Evolutionary conservation across 305 asterid genomes (phyloP), one percentile per base, ranked within the genome.

Genomic region (Solanum hybrid): DNA sequence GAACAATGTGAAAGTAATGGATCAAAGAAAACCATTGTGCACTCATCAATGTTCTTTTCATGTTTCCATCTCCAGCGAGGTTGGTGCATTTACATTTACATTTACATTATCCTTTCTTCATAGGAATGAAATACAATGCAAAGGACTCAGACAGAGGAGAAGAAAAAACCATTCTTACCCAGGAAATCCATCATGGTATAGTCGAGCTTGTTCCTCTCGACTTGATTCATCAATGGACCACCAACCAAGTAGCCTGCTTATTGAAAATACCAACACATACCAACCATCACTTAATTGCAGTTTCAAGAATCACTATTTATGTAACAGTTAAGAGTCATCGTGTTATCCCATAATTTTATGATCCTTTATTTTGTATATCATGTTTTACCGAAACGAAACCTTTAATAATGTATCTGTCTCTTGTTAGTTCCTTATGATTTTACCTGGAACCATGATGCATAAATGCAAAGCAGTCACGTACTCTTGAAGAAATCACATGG

Each of bases 211-310:
- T 90, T 97, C 99, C 93, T 97, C 99, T 92, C 96, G 94, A 93
- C 98, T 96, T 91, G 95, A 94, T 92, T 96, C 99, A 92, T 97
- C 99, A 82, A 97, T 95, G 86, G 99, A 96, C 99, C 99, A 97
- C 99, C 99, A 97, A 89, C 99, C 99, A 87, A 97, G 98, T 87
- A 97, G 93, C 93, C 99, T 97, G 94, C 86, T 89, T 89, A 85
- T 31, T 76, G 72, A 72, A 77, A 88, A 78, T 78, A 81, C 76
- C 60, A 64, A 45, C 34, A 32, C n/a, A 38, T 66, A 51, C 32
- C 56, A 85, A 69, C 75, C 45, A 85, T 60, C 75, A 56, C 87
- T 29, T 32, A 85, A 22, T 34, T 56, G 87, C 42, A 85, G 76
- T 32, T 27, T 29, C 73, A 90, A 60, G 89, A 88, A 51, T 69